These are phyloP conservation scores for Fusarium graminum DNA, from an alignment of 2,329 filamentous ascomycete species.

Conservation along the genomic window DNA sequence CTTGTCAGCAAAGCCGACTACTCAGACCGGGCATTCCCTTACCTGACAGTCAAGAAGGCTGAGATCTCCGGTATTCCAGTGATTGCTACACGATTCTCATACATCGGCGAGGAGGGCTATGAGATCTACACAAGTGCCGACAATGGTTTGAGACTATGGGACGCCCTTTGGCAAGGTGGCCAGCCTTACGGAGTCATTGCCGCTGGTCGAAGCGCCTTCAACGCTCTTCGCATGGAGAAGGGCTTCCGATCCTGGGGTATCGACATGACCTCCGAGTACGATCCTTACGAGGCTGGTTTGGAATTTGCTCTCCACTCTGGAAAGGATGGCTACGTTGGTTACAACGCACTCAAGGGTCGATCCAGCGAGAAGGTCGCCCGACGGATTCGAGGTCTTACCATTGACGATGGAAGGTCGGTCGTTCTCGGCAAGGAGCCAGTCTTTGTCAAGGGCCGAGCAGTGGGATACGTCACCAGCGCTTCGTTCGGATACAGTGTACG, in stretches of 20 bases:
- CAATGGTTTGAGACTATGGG: conserved; percentile 70
- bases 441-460: conserved; percentile 59
- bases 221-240: conserved; percentile 70
- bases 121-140: conserved; percentile 73
- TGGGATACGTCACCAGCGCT: conserved; percentile 71
- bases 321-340: conserved; percentile 66
- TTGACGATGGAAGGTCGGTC: conserved; percentile 69
- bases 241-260: conserved; percentile 69
- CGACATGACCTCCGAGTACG: conserved; percentile 72
- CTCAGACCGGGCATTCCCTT: conserved; percentile 60
- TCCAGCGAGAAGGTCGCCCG: conserved; percentile 54
- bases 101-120: conserved; percentile 73
- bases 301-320: conserved; percentile 61
- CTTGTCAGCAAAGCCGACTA: conserved; percentile 61
- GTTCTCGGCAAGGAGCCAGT: conserved; percentile 74
- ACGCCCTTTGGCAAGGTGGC: conserved; percentile 67
- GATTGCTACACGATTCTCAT: conserved; percentile 67
- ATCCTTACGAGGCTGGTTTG: conserved; percentile 71
- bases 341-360: conserved; percentile 60
- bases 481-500: conserved; percentile 71
- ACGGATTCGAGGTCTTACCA: conserved; percentile 62
- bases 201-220: conserved; percentile 69
- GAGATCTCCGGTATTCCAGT: conserved; percentile 69
- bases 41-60: conserved; percentile 63
- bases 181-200: conserved; percentile 68